A percentile compares a stretch with the other conserved stretches of the same genome.
Conservation (phyloP, 176 grass and related monocot genomes). For the Metroxylon sagu region DNA sequence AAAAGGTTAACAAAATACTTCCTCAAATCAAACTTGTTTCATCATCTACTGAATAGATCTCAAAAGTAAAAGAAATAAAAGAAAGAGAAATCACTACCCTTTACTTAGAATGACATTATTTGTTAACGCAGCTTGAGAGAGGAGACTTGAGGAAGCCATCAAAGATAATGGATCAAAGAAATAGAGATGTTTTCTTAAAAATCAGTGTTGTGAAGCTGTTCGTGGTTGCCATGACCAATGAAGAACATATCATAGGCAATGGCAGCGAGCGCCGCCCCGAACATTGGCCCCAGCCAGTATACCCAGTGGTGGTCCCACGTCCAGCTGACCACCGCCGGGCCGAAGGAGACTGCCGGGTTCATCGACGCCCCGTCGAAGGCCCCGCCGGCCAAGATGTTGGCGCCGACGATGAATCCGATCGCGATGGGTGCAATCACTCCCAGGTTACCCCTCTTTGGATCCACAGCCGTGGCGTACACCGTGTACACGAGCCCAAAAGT, state of each 20-base stretch:
- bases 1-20: too few species aligned
- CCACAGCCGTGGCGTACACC: slow-evolving; percentile 1
- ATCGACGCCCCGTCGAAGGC: slow-evolving; percentile 5
- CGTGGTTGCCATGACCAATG: not conserved
- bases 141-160: too few species aligned
- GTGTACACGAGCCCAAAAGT: slow-evolving; percentile 4
- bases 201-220: not conserved
- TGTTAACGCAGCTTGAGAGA: too few species aligned
- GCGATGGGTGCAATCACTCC: slow-evolving; percentile 2
- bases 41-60: too few species aligned
- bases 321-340: slow-evolving; percentile 8
- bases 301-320: slow-evolving; percentile 1
- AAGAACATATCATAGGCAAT: slow-evolving; percentile 1
- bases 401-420: slow-evolving; percentile 8
- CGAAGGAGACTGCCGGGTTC: slow-evolving; percentile 6
- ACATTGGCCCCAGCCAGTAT: not conserved
- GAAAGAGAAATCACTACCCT: too few species aligned
- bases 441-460: slow-evolving; percentile 1
- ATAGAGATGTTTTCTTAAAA: not conserved
- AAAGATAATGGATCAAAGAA: too few species aligned
- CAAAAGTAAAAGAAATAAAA: too few species aligned
- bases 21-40: too few species aligned
- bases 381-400: slow-evolving; percentile 3
- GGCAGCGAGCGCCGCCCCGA: not conserved
- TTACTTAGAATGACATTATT: too few species aligned